Evolutionary conservation across 306 rosid species (phyloP).

Genomic region (Ormosia semicastrata): DNA sequence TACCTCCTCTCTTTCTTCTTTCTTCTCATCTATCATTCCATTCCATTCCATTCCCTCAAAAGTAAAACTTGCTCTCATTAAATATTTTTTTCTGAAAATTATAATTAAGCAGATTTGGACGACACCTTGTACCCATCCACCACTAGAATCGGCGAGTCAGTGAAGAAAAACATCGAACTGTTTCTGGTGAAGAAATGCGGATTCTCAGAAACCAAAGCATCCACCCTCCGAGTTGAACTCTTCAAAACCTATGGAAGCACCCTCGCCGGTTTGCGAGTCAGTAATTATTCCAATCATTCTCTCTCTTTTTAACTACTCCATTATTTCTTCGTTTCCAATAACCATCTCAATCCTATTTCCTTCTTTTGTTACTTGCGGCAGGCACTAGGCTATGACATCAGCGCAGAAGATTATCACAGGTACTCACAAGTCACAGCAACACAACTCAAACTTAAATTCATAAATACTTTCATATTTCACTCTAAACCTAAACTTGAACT

Average conservation of each 20-base stretch:
- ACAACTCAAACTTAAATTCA: too few relatives aligned
- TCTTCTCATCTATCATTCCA: not conserved
- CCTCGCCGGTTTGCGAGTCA: conserved; percentile 84
- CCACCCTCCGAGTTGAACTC: conserved; percentile 63
- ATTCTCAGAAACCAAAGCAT: conserved; percentile 59
- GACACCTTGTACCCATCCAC: conserved; percentile 74
- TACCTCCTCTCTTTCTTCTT: too few relatives aligned
- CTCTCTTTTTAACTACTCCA: not conserved
- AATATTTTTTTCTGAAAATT: not conserved
- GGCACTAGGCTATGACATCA: conserved; percentile 73
- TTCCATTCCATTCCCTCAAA: not conserved
- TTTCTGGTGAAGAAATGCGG: conserved; percentile 70
- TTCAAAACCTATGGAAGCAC: conserved; percentile 90
- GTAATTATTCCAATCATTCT: not conserved
- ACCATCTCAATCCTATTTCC: not conserved
- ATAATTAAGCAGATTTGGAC: conserved; percentile 60
- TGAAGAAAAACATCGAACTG: conserved; percentile 79
- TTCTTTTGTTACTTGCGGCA: conserved; percentile 38
- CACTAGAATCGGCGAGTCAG: conserved; percentile 52
- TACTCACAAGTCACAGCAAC: too few relatives aligned
- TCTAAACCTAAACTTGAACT: not conserved
- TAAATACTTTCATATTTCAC: not conserved
- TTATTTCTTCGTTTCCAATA: too few relatives aligned
- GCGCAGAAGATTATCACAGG: conserved; percentile 83
- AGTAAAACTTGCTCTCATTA: too few relatives aligned